phyloP scores from a whole-genome alignment of 352 stramenopile species.

The Blastocystis hominis region DNA sequence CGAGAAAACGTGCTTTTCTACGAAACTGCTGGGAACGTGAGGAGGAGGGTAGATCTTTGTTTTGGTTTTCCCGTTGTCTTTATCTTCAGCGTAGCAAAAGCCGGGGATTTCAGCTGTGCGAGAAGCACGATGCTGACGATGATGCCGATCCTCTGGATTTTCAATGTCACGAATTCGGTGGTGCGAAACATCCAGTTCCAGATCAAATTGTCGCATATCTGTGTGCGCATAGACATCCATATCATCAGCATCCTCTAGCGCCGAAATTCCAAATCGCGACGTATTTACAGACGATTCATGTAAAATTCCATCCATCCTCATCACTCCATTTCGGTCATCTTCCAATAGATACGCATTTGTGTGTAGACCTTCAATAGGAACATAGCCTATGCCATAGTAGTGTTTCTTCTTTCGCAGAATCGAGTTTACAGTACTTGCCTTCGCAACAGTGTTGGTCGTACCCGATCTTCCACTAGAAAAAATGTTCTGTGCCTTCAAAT shows the following conservation, averaged over 20 bases:
- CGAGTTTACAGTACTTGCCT: slow-evolving; percentile 25
- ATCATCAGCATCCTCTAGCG: slow-evolving; percentile 42
- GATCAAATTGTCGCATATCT: slow-evolving; percentile 28
- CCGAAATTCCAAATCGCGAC: neutral
- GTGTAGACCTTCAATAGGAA: slow-evolving; percentile 12
- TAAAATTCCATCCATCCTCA: slow-evolving; percentile 33
- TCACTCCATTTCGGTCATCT: slow-evolving; percentile 24
- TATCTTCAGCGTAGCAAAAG: neutral
- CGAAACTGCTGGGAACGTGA: neutral
- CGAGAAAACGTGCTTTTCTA: slow-evolving; percentile 1
- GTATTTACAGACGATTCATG: slow-evolving; percentile 19
- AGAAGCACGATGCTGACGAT: neutral
- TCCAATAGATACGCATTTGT: slow-evolving; percentile 15
- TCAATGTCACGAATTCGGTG: slow-evolving; percentile 5
- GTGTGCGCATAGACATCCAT: slow-evolving; percentile 20
- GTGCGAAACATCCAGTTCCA: neutral
- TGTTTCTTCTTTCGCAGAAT: slow-evolving; percentile 6
- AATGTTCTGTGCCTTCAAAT: slow-evolving; percentile 24
- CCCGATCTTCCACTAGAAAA: neutral
- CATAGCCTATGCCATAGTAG: slow-evolving; percentile 46
- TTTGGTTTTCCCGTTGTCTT: neutral
- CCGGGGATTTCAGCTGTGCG: slow-evolving; percentile 3
- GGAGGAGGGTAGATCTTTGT: slow-evolving; percentile 8
- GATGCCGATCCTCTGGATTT: neutral
- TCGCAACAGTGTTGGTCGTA: slow-evolving; percentile 1